These are phyloP conservation scores for Penicillium sp. DNA, from an alignment of 2,329 filamentous ascomycete species.

Conservation along the genomic window DNA sequence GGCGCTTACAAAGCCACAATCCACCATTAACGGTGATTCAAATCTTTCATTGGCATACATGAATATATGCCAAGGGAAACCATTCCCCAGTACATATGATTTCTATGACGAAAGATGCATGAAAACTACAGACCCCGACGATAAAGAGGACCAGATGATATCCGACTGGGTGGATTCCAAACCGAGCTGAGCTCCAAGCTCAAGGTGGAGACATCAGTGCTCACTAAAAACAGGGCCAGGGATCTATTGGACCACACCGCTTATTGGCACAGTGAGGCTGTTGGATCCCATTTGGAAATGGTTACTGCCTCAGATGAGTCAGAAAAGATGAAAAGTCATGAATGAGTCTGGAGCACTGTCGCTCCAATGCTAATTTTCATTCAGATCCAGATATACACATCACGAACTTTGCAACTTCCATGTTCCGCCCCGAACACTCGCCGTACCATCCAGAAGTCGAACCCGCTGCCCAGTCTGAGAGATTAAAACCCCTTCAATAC, in stretches of 20 bases:
- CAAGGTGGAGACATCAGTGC: neutral
- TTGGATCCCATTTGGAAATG: neutral
- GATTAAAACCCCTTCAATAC: conserved; percentile 4
- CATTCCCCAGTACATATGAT: too few relatives aligned
- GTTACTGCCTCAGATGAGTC: neutral
- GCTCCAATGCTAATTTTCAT: neutral
- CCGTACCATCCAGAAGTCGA: conserved; percentile 9
- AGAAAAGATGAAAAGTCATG: neutral
- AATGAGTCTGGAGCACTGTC: neutral
- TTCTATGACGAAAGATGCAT: neutral
- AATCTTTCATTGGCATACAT: too few relatives aligned
- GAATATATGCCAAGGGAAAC: too few relatives aligned
- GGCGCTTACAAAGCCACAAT: neutral
- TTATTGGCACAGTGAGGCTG: neutral
- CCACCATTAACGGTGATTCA: too few relatives aligned
- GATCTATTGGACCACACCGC: neutral
- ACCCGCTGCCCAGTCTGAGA: conserved; percentile 6
- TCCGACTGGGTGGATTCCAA: neutral
- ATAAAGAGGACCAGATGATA: neutral
- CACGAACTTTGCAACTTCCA: conserved; percentile 12
- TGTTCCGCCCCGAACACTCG: conserved; percentile 5
- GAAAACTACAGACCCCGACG: neutral
- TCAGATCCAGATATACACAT: neutral
- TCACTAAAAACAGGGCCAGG: neutral
- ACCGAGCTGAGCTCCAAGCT: neutral